A percentile compares a stretch with the other conserved stretches of the same genome.
Conservation (phyloP, 2,329 filamentous ascomycete species). For the Zymoseptoria crescenta region DNA sequence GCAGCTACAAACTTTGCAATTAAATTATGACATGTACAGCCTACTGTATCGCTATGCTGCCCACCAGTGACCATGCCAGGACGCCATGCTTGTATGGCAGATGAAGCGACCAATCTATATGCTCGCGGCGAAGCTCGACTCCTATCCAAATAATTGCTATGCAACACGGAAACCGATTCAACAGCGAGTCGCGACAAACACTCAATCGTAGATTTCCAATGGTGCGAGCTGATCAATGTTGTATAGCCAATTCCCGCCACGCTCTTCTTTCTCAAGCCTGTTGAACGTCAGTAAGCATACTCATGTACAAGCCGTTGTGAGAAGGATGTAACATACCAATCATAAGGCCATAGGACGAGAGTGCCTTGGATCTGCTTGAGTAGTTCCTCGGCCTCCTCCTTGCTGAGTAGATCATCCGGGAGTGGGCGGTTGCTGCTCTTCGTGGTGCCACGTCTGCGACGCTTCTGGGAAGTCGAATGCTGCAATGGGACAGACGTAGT, state of each 20-base stretch:
- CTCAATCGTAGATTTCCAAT: slow-evolving; percentile 73
- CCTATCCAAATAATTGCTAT: neutral
- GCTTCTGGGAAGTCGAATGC: slow-evolving; percentile 43
- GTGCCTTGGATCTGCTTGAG: slow-evolving; percentile 77
- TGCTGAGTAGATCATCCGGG: slow-evolving; percentile 68
- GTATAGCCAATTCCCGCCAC: slow-evolving; percentile 92
- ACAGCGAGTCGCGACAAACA: neutral
- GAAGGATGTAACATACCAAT: slow-evolving; percentile 53
- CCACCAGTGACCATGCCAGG: neutral
- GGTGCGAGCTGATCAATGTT: slow-evolving; percentile 93
- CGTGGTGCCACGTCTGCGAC: slow-evolving; percentile 61
- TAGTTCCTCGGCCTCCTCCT: slow-evolving; percentile 71
- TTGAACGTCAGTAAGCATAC: slow-evolving; percentile 8
- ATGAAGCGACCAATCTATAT: neutral
- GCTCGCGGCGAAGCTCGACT: neutral
- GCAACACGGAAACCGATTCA: neutral
- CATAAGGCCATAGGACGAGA: slow-evolving; percentile 86
- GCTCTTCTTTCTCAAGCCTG: slow-evolving; percentile 78
- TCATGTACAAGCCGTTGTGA: neutral
- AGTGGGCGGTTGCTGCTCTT: slow-evolving; percentile 55
- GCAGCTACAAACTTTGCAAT: neutral
- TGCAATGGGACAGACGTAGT: slow-evolving; percentile 12
- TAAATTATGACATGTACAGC: neutral
- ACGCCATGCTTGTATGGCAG: neutral
- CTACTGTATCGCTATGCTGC: neutral